Evolutionary conservation across 2,329 filamentous ascomycete species (phyloP), one percentile per base, ranked within the genome.

Genomic region (Penicillium capsulatum): DNA sequence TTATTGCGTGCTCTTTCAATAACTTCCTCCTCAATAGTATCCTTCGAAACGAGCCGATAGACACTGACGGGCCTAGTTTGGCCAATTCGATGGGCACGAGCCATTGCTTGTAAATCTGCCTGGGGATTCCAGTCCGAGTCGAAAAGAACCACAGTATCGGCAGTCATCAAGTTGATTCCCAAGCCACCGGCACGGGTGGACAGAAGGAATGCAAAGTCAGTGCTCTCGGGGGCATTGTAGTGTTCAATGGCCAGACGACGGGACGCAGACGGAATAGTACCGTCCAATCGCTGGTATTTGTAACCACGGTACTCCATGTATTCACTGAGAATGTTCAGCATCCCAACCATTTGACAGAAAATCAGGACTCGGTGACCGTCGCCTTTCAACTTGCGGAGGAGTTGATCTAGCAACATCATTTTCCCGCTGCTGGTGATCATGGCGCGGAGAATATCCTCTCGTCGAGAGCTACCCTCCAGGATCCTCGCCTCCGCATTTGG

Each of bases 291-390:
- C 61, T 98, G 94, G 60, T 92, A 97, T 43, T 92, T 83, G 65
- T 97, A 94, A n/a, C 90, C 89, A 47, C 92, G 84, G 37, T 92
- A 78, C 36, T 88, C 86, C 50, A 97, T 79, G 61, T 98, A 98
- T 57, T 98, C 91, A 31, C 88, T 87, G 1, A 98, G 75, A 37
- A 98, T 92, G 58, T 98, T 90, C 15, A 98, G 77, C 86, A 98
- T 97, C 61, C 88, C 94, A 24, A 98, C 94, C 92, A 98, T 98
- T 63, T 98, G 92, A 63, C 91, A 97, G 73, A 98, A 98, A 50
- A 98, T 97, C 48, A 98, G 71, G 9, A 98, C 94, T 38, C 92
- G 86, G 66, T 98, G 92, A 33, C 87, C 88, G 58, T 98, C 92
- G 53, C 84, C 86, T 64, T 85, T 95, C 51, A 98, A 71, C 67